Base-by-base conservation (phyloP, 2,329 filamentous ascomycete genomes). In the Aureobasidium uvarum region DNA sequence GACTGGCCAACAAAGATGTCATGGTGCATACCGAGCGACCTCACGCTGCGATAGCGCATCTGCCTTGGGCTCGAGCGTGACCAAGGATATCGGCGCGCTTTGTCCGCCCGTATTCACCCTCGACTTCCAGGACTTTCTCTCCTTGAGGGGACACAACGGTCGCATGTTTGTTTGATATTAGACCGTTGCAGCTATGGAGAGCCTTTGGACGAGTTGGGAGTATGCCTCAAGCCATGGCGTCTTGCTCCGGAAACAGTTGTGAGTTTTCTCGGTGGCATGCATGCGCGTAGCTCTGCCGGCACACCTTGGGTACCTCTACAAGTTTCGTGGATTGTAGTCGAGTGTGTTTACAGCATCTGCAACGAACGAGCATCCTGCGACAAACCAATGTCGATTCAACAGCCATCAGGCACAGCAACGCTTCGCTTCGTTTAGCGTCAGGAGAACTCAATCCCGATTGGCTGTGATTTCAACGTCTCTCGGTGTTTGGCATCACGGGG, bases 371-470 rank as follows among this genome's bases (percentile, higher is more conserved):
- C 58, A 62, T 51, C 45, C 45, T 41, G n/a, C 58, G 28, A 62
- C 58, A 62, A n/a, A 33, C 38, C 31, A 39, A 50, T 48, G 58
- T 36, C 23, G 23, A 54, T n/a, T 16, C 60, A 63, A 52, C 46
- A 25, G 60, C 33, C 38, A 36, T 10, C 60, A 63, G 46, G 48
- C 48, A 52, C 46, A 18, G 20, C 13, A 63, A 52, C 60, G 60
- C 38, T 46, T 62, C 33, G 58, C 45, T 50, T 41, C 25, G 45
- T 62, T n/a, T 63, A 63, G 60, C 60, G 46, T 54, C 60, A 63
- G 60, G 60, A 63, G 60, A 63, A 36, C 36, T 45, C 60, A 23
- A 43, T 43, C 48, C 48, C 48, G 60, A 63, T 54, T 63, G 60
- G 60, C 48, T 25, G 60, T 36, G 18, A 11, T 25, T 14, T 16